Base-by-base conservation (phyloP, 257 asterid species). In the Knoxia roxburghii region DNA sequence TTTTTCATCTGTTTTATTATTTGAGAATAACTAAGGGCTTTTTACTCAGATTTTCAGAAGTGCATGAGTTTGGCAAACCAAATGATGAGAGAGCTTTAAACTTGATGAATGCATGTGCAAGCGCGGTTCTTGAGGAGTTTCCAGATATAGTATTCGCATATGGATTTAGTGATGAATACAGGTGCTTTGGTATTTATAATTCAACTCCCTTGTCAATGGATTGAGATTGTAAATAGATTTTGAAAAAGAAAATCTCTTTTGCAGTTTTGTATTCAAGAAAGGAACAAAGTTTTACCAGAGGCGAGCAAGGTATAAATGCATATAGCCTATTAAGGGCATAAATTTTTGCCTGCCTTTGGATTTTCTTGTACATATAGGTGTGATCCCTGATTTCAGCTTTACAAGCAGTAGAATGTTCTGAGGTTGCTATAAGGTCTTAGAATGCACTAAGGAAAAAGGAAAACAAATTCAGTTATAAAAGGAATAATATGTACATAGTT, bases 31-130 rank as follows among this genome's bases (percentile, higher is more conserved):
- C 33, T 61, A 27, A 27, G 59, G 54, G 4, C 27, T 71, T 58
- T 65, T 70, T 10, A 65, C n/a, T 62, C 77, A 90, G 98, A 68
- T 92, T 89, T 74, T 83, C 95, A 4, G 79, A 89, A 76, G 85
- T 75, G 70, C 97, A 87, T 41, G 87, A 76, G 73, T 89, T 89
- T 77, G 93, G 78, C 79, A 92, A 77, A 61, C 93, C 91, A 18
- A 79, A 86, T 63, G 96, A 89, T 68, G 70, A 30, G 68, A 82
- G 74, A 69, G 86, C 85, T 20, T 63, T 87, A 62, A 80, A 76
- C 46, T 77, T 92, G 83, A 89, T 92, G 97, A 87, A 87, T 82
- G 83, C 76, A 20, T 92, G 97, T 80, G 91, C 91, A 2, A 70
- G 52, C 76, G 81, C 76, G 24, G 83, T 89, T 43, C 24, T 83